Evolutionary conservation across 2,329 filamentous ascomycete species (phyloP).

Genomic region (Fusarium acutatum): DNA sequence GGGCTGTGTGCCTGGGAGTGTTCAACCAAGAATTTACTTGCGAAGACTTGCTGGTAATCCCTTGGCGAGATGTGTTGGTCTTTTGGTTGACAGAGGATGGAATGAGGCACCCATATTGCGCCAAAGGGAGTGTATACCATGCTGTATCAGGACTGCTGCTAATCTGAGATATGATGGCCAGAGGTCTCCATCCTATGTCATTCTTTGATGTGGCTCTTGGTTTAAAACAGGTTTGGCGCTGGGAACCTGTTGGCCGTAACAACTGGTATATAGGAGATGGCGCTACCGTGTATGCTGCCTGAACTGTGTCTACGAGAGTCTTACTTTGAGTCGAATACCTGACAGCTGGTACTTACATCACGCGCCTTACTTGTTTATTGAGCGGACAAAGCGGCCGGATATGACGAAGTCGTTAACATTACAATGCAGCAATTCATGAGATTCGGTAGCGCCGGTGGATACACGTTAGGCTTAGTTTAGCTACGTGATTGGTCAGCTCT

Average conservation of each 20-base stretch:
- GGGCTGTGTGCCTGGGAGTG: fast-evolving
- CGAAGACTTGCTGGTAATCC: background rate
- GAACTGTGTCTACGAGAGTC: no score
- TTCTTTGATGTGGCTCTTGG: background rate
- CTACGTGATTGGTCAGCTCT: no score
- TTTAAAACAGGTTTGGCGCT: no score
- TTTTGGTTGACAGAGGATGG: fast-evolving
- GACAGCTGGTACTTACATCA: no score
- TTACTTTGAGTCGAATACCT: no score
- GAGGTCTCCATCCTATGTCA: background rate
- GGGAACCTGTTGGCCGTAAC: fast-evolving
- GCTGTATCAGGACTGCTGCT: fast-evolving
- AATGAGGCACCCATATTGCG: fast-evolving
- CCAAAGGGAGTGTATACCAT: background rate
- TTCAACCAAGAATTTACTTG: fast-evolving
- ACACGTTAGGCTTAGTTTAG: no score
- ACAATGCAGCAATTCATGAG: background rate
- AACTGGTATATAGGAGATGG: fast-evolving
- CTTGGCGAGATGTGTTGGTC: fast-evolving
- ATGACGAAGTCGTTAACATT: background rate
- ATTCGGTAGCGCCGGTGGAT: no score
- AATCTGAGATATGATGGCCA: fast-evolving
- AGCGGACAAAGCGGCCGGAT: background rate
- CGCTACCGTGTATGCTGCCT: no score
- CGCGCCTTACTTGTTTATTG: no score